A percentile compares a stretch with the other conserved stretches of the same genome.
Conservation (phyloP, 1,139 yeast genomes). For the Waltiozyma sp. region DNA sequence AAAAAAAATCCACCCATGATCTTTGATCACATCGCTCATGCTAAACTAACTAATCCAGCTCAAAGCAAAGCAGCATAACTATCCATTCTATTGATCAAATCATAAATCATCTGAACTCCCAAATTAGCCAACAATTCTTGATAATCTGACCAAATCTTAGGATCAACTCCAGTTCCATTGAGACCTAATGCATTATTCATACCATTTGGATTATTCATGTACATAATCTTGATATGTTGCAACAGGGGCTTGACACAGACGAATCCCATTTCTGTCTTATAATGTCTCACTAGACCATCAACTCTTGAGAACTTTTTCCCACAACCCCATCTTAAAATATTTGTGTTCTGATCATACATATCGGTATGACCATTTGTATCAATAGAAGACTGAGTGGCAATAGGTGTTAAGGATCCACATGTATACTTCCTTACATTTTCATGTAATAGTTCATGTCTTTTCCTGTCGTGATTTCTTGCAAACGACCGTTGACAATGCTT, state of each 20-base stretch:
- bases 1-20: no score
- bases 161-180: neutral
- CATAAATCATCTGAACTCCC: slow-evolving; percentile 5
- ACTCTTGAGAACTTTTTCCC: slow-evolving; percentile 90
- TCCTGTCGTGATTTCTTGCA: slow-evolving; percentile 91
- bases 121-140: neutral
- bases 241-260: slow-evolving; percentile 66
- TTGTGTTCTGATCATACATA: slow-evolving; percentile 82
- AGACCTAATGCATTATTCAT: no score
- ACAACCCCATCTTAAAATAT: slow-evolving; percentile 80
- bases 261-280: slow-evolving; percentile 87
- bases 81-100: slow-evolving; percentile 2
- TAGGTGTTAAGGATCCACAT: no score
- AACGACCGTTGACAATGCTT: slow-evolving; percentile 85
- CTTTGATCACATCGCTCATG: no score
- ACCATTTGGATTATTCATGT: no score
- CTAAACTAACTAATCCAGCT: no score
- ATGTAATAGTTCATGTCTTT: slow-evolving; percentile 88
- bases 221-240: neutral
- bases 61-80: no score
- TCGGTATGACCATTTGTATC: slow-evolving; percentile 15
- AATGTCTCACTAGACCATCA: slow-evolving; percentile 89
- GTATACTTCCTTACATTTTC: slow-evolving; percentile 60
- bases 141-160: neutral
- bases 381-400: no score